Evolutionary conservation across 2,329 filamentous ascomycete species (phyloP), one percentile per base, ranked within the genome.

Genomic region (Achaetomium macrosporum): DNA sequence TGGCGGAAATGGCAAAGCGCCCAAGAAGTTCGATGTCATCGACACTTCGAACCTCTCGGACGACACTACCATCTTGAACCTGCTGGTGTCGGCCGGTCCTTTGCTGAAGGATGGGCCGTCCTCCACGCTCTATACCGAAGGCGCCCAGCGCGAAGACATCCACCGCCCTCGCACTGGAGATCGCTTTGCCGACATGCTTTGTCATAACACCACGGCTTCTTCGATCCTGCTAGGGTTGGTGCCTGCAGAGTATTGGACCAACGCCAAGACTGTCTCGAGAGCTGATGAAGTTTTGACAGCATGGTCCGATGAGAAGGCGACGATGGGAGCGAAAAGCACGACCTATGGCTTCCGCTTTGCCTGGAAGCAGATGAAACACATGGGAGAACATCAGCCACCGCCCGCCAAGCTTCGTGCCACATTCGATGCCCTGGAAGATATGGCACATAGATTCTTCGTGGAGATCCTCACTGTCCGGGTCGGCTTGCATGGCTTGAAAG

Each of bases 21-120:
- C 77, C 0, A 64, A 57, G 5, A 42, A 50, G 3, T 85, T 84
- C 58, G 73, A 83, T 59, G 68, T 77, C 4, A 77, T 85, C 50
- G 79, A 85, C 56, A 81, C 78, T 0, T 73, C 71, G 2, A 73
- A 73, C 48, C 63, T 79, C 11, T 62, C 67, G 2, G 74, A 77
- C 51, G 67, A 72, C 46, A 17, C 74, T 8, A 76, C 75, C 16
- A 53, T 62, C 11, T 52, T 79, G 9, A 77, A 77, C 55, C 11
- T 79, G 15, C 59, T 80, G 6, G 61, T 73, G 15, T 70, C 78
- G 0, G 65, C 73, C 0, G 59, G 66, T 0, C 77, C 78, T 2
- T 57, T 85, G 9, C 66, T 84, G 10, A 71, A 69, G 6, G 47
- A 65, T 8, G 57, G 61, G 2, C 65, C 71, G 1, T 74, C 69